Base-by-base conservation (phyloP, 2,329 filamentous ascomycete genomes). In the Aspergillus fumigatus region DNA sequence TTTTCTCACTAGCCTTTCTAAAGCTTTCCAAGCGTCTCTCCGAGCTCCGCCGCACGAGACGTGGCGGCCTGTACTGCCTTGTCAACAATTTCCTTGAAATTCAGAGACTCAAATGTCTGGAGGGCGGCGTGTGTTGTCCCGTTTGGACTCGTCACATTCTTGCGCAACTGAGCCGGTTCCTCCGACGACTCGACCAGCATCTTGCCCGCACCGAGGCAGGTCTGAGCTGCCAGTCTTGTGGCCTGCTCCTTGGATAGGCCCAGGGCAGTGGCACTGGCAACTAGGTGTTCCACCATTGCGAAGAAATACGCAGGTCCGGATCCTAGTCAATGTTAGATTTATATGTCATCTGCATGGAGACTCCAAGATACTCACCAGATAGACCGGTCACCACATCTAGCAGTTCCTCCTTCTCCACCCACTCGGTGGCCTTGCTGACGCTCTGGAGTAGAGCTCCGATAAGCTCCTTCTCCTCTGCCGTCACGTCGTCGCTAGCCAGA, bases 281-380 rank as follows among this genome's bases (percentile, higher is more conserved):
- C 55, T 3, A 72, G 54, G 51, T 72, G 69, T 51, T 72, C 70
- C 19, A 72, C 70, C 69, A 72, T 71, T 25, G 70, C 70, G 57
- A 72, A 72, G 63, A 72, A 72, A 50, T 72, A 72, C 7, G 70
- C 70, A 4, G 70, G 70, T 10, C 70, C 70, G n/a, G 70, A 72
- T 53, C 70, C 70, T 72, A 21, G 17, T 40, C 9, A 17, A 2
- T 2, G 38, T 63, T 19, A 62, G 52, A 23, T 10, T 23, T 3
- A 6, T 6, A 9, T 25, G 43, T 43, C 40, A 9, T 47, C 51
- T 41, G 8, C 21, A 19, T 35, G n/a, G 3, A 14, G 3, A 48
- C 26, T 38, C 23, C 35, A n/a, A 9, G 14, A 32, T 41, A 59
- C 68, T 59, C 54, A 72, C 70, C 70, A 3, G 70, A 72, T 52